Percentiles rank a stretch among this genome's conserved stretches.
These are phyloP conservation scores for Chlorella sp. DNA, from an alignment of 139 green algal genomes.

Conservation along the genomic window DNA sequence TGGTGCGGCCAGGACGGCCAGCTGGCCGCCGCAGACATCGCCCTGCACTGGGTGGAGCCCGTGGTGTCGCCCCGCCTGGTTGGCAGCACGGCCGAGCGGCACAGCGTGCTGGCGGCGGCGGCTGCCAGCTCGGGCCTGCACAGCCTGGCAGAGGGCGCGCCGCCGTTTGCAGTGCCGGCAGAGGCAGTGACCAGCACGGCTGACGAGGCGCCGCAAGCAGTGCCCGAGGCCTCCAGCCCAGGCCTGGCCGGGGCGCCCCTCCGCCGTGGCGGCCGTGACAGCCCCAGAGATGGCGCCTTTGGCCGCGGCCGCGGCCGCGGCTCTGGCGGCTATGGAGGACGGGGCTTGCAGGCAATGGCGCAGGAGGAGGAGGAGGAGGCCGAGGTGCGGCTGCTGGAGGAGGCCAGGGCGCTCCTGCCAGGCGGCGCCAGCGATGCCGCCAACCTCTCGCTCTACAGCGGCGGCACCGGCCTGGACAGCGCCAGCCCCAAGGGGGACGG, in stretches of 20 bases:
- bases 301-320: too few relatives aligned
- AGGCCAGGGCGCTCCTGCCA: background rate
- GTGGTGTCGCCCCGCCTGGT: conserved; percentile 2
- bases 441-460: background rate
- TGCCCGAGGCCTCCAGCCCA: too few relatives aligned
- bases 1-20: background rate
- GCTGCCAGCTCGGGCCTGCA: background rate
- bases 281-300: too few relatives aligned
- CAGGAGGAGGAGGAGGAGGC: background rate
- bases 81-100: background rate
- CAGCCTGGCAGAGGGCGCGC: background rate
- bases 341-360: too few relatives aligned
- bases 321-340: too few relatives aligned
- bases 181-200: too few relatives aligned
- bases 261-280: too few relatives aligned
- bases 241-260: too few relatives aligned
- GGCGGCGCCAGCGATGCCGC: background rate
- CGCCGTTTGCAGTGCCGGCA: background rate
- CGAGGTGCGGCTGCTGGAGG: background rate
- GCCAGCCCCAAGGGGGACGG: background rate
- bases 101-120: background rate
- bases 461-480: background rate
- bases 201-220: too few relatives aligned
- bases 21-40: background rate
- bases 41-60: background rate